Evolutionary conservation across 2,329 filamentous ascomycete genomes (phyloP).

Genomic region (Helotiales sp.): DNA sequence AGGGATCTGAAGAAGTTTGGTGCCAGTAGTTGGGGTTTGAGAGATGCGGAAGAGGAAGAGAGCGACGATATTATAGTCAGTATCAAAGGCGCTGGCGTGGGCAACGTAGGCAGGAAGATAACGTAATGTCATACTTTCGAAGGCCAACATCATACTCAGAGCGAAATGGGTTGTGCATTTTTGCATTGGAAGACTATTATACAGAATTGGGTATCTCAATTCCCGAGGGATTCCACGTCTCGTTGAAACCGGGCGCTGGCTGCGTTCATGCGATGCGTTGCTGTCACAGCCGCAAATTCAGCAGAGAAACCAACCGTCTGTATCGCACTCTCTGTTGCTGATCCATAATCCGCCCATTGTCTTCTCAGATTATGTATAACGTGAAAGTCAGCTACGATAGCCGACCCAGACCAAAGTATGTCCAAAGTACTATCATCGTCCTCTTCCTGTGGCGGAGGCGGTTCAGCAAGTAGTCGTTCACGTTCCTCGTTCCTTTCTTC

Average conservation of each 20-base stretch:
- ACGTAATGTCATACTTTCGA: slow-evolving; percentile 49
- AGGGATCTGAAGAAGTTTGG: slow-evolving; percentile 89
- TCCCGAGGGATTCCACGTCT: slow-evolving; percentile 22
- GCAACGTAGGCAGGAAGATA: slow-evolving; percentile 93
- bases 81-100: slow-evolving; percentile 90
- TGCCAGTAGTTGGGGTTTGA: slow-evolving; percentile 86
- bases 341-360: slow-evolving; percentile 41
- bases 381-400: slow-evolving; percentile 42
- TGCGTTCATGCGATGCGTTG: slow-evolving; percentile 38
- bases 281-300: slow-evolving; percentile 36
- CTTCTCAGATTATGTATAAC: slow-evolving; percentile 40
- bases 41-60: slow-evolving; percentile 70
- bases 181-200: slow-evolving; percentile 11
- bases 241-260: slow-evolving; percentile 36
- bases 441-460: slow-evolving; percentile 24
- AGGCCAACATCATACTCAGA: not conserved
- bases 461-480: slow-evolving; percentile 34
- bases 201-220: slow-evolving; percentile 19
- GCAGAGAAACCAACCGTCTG: slow-evolving; percentile 40
- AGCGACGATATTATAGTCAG: slow-evolving; percentile 70
- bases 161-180: not conserved
- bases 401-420: slow-evolving; percentile 42
- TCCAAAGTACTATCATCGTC: slow-evolving; percentile 38
- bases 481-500: slow-evolving; percentile 31
- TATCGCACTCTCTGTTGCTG: slow-evolving; percentile 37